Percentiles rank a stretch among this genome's conserved stretches.
Evolutionary conservation across 2,329 filamentous ascomycete genomes (phyloP).

Genomic region (Xylariales sp.): DNA sequence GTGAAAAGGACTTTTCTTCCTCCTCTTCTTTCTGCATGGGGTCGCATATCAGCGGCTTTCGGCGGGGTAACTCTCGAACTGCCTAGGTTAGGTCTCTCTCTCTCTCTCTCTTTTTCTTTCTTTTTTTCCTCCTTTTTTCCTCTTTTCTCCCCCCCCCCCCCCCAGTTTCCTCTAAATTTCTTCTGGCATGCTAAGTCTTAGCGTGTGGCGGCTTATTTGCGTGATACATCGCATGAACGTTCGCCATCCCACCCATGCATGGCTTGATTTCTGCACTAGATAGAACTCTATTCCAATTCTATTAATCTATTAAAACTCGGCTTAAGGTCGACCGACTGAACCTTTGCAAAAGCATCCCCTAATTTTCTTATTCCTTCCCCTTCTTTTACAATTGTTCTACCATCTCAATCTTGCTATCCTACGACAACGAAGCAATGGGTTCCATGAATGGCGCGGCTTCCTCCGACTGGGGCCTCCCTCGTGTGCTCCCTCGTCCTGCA

Average conservation of each 20-base stretch:
- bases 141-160: too few relatives aligned
- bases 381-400: neutral
- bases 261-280: neutral
- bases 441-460: constrained; percentile 38
- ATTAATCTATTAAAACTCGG: neutral
- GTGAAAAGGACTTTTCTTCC: too few relatives aligned
- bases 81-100: too few relatives aligned
- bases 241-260: constrained; percentile 21
- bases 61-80: constrained; percentile 23
- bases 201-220: constrained; percentile 19
- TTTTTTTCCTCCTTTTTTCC: neutral
- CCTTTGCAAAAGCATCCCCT: neutral
- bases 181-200: neutral
- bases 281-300: constrained; percentile 1
- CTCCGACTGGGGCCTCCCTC: constrained; percentile 39
- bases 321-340: neutral
- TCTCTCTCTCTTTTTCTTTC: constrained; percentile 11
- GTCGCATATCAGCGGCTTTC: constrained; percentile 37
- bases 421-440: constrained; percentile 28
- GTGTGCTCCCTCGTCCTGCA: constrained; percentile 46
- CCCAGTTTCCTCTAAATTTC: too few relatives aligned
- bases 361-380: neutral
- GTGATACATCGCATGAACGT: constrained; percentile 4
- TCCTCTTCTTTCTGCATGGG: too few relatives aligned
- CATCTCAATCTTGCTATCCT: neutral